These are phyloP conservation scores for Phaseolus lunatus DNA, from an alignment of 306 rosid genomes.

Conservation along the genomic window DNA sequence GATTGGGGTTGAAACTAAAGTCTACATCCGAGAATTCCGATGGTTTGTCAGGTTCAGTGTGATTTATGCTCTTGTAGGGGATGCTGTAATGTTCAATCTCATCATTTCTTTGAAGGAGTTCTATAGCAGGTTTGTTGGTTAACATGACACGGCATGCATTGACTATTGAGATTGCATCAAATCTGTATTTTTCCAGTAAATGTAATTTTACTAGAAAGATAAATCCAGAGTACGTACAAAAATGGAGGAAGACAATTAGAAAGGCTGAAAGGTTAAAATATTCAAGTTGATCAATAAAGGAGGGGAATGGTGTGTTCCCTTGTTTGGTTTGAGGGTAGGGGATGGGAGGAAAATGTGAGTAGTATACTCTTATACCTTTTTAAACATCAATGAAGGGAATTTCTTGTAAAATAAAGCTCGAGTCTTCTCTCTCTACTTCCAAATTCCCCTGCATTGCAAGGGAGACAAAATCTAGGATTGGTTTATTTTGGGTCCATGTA, in stretches of 20 bases:
- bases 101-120: conserved; percentile 69
- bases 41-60: conserved; percentile 91
- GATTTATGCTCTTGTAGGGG: conserved; percentile 75
- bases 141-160: not conserved
- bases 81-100: conserved; percentile 80
- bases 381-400: not conserved
- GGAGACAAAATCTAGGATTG: not conserved
- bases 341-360: not conserved
- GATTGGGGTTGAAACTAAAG: conserved; percentile 74
- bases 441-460: not conserved
- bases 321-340: conserved; percentile 14
- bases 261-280: conserved; percentile 18
- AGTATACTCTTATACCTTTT: not conserved
- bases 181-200: not conserved
- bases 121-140: conserved; percentile 69
- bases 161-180: not conserved
- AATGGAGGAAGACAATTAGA: conserved; percentile 1
- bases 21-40: conserved; percentile 78
- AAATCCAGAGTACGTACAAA: not conserved
- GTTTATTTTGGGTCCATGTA: not conserved
- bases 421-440: not conserved
- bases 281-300: conserved; percentile 15
- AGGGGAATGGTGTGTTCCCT: not conserved
- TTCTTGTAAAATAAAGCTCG: not conserved
- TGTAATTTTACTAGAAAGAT: conserved; percentile 10